Evolutionary conservation across 805 yeast genomes (phyloP).

Genomic region (Barnettozyma sp.): DNA sequence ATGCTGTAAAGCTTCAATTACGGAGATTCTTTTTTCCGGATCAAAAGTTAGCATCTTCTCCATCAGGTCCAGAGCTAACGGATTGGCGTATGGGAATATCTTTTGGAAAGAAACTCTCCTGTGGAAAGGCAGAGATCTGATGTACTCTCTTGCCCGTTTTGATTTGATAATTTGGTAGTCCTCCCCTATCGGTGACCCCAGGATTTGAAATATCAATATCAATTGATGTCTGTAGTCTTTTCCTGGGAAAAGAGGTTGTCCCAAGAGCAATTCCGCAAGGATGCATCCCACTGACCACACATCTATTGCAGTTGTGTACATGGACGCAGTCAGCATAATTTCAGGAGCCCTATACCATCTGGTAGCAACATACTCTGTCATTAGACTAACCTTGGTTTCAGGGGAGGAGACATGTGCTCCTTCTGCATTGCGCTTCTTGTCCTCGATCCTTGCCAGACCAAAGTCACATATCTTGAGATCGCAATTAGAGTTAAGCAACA

Average conservation of each 20-base stretch:
- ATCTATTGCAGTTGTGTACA: slow-evolving; percentile 91
- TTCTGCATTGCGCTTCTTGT: slow-evolving; percentile 16
- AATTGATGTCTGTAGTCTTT: slow-evolving; percentile 89
- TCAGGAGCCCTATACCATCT: slow-evolving; percentile 98
- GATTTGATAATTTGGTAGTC: slow-evolving; percentile 71
- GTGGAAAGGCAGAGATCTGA: slow-evolving; percentile 67
- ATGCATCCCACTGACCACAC: slow-evolving; percentile 97
- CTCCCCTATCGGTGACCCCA: slow-evolving; percentile 83
- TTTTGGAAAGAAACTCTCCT: slow-evolving; percentile 47
- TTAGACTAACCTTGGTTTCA: slow-evolving; percentile 60
- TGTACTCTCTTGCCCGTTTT: slow-evolving; percentile 82
- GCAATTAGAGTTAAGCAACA: slow-evolving; percentile 84
- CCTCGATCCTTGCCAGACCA: slow-evolving; percentile 63
- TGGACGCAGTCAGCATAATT: slow-evolving; percentile 90
- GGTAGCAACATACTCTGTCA: slow-evolving; percentile 98
- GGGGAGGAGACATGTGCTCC: slow-evolving; percentile 41
- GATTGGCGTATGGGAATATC: slow-evolving; percentile 46
- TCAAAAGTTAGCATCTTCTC: slow-evolving; percentile 73
- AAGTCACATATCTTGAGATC: slow-evolving; percentile 93
- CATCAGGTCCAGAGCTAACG: slow-evolving; percentile 61
- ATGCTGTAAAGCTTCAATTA: slow-evolving; percentile 75
- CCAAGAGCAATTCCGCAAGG: slow-evolving; percentile 80
- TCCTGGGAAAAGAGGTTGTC: slow-evolving; percentile 89
- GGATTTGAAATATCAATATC: slow-evolving; percentile 71
- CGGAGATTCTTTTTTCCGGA: slow-evolving; percentile 77